Conservation (phyloP, 1,139 yeast genomes). For the Protomyces lactucae-debilis region DNA sequence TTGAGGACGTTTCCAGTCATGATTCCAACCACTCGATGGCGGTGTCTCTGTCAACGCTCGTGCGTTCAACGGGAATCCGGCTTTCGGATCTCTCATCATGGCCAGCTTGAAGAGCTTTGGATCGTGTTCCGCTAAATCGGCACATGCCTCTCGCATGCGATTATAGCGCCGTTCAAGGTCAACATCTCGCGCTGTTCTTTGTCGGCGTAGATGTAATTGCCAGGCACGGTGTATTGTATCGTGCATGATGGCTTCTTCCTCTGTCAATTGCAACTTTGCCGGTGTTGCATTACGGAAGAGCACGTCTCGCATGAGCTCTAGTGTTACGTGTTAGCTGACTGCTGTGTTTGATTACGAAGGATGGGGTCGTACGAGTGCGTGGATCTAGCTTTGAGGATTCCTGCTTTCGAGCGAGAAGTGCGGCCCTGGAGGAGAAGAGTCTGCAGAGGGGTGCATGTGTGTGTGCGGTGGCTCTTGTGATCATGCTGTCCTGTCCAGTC, state of each 20-base stretch:
- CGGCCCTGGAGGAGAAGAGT: neutral
- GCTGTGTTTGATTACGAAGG: neutral
- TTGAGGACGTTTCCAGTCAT: conserved; percentile 48
- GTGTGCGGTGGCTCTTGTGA: too few species aligned
- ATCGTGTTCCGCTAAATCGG: conserved; percentile 53
- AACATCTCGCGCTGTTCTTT: conserved; percentile 44
- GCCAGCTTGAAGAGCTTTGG: conserved; percentile 50
- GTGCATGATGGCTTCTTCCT: conserved; percentile 83
- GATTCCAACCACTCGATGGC: conserved; percentile 77
- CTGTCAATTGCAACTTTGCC: conserved; percentile 53
- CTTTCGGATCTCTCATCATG: conserved; percentile 42
- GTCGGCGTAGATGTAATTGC: conserved; percentile 56
- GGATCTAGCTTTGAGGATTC: neutral
- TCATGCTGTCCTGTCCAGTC: too few species aligned
- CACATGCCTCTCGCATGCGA: conserved; percentile 68
- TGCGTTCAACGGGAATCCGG: conserved; percentile 67
- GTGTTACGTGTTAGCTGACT: neutral
- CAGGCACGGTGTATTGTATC: conserved; percentile 80
- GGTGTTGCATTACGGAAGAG: conserved; percentile 23
- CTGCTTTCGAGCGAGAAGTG: neutral
- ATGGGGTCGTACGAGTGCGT: neutral
- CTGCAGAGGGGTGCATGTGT: neutral
- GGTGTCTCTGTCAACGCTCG: conserved; percentile 89
- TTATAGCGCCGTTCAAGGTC: conserved; percentile 60
- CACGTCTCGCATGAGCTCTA: conserved; percentile 18